These are phyloP conservation scores for Starmerella stigmatis DNA, from an alignment of 805 yeast genomes.

Conservation along the genomic window DNA sequence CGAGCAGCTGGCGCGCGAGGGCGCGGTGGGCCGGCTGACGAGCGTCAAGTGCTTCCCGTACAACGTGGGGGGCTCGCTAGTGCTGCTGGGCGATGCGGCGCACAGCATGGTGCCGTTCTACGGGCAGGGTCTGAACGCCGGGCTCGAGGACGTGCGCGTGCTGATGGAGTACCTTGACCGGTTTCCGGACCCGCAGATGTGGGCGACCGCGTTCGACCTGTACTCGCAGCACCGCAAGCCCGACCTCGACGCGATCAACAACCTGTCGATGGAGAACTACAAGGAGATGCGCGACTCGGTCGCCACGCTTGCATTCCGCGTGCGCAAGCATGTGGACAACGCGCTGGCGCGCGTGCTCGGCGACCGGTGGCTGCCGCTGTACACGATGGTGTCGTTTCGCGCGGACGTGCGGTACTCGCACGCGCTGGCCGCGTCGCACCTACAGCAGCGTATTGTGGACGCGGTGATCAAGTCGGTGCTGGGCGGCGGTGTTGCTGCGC, in stretches of 20 bases:
- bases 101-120: constrained; percentile 97
- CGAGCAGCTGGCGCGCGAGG: constrained; percentile 38
- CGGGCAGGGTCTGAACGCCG: constrained; percentile 96
- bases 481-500: constrained; percentile 4
- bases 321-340: constrained; percentile 61
- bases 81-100: constrained; percentile 85
- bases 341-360: constrained; percentile 48
- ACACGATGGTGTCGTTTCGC: constrained; percentile 86
- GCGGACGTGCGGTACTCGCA: constrained; percentile 67
- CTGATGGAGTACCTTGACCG: constrained; percentile 40
- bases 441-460: constrained; percentile 45
- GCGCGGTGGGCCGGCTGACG: constrained; percentile 71
- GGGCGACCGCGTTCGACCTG: constrained; percentile 42
- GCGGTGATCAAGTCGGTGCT: constrained; percentile 4
- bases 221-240: constrained; percentile 49
- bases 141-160: constrained; percentile 78
- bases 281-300: constrained; percentile 81
- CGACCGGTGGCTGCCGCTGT: constrained; percentile 70
- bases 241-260: constrained; percentile 66
- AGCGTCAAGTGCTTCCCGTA: constrained; percentile 64
- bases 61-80: constrained; percentile 48
- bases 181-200: constrained; percentile 9
- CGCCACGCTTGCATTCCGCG: constrained; percentile 45
- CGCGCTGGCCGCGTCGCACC: constrained; percentile 46
- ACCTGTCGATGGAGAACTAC: constrained; percentile 71